Conservation (phyloP, 768 basidiomycete genomes). For the Pleurotus giganteus region DNA sequence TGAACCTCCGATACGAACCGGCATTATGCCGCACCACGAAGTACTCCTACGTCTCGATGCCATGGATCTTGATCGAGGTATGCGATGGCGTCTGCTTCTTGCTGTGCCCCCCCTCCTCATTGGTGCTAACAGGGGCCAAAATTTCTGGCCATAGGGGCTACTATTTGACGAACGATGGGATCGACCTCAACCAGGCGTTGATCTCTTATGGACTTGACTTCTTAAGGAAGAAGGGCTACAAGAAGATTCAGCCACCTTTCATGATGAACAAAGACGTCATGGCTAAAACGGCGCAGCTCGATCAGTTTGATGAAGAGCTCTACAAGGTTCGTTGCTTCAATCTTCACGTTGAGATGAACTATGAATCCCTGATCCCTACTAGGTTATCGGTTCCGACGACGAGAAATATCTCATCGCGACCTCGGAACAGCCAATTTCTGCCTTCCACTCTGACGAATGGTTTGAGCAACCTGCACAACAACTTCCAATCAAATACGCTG, state of each 20-base stretch:
- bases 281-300: slow-evolving; percentile 96
- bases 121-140: slow-evolving; percentile 67
- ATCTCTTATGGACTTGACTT: slow-evolving; percentile 95
- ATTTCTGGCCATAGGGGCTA: slow-evolving; percentile 94
- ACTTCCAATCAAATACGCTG: slow-evolving; percentile 88
- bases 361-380: not conserved
- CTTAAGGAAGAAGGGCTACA: slow-evolving; percentile 77
- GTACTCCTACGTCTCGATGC: slow-evolving; percentile 91
- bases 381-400: slow-evolving; percentile 84
- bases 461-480: slow-evolving; percentile 90
- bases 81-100: slow-evolving; percentile 15
- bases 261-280: slow-evolving; percentile 98
- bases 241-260: slow-evolving; percentile 95
- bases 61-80: slow-evolving; percentile 95
- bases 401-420: slow-evolving; percentile 99
- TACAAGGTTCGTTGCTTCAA: slow-evolving; percentile 72
- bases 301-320: slow-evolving; percentile 97
- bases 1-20: slow-evolving; percentile 67
- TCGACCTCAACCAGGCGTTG: slow-evolving; percentile 96
- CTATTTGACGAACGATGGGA: slow-evolving; percentile 92
- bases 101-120: slow-evolving; percentile 2
- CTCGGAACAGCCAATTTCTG: slow-evolving; percentile 97
- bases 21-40: slow-evolving; percentile 97
- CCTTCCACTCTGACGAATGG: slow-evolving; percentile 95
- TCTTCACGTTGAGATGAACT: not conserved